phyloP scores from a whole-genome alignment of 345 rosid genomes.

The Populus deltoides region DNA sequence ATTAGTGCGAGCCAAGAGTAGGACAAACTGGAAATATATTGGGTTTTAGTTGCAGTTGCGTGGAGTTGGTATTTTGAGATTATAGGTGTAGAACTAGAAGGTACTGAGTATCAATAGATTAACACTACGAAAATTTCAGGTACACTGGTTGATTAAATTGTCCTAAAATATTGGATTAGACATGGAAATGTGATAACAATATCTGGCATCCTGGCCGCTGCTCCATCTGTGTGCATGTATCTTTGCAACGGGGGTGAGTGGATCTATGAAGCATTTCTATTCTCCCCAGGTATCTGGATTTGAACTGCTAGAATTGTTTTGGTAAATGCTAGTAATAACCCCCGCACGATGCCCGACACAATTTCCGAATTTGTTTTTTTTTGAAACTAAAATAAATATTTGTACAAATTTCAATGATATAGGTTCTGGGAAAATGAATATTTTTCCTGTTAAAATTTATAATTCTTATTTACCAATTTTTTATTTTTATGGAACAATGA shows the following conservation, averaged over 20 bases:
- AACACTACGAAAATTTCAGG: neutral
- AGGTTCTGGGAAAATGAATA: too few species aligned
- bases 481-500: too few species aligned
- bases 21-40: conserved; percentile 9
- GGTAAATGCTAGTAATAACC: too few species aligned
- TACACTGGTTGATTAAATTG: neutral
- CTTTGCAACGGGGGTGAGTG: neutral
- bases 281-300: neutral
- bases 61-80: conserved; percentile 16
- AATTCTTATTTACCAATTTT: too few species aligned
- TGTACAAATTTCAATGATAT: too few species aligned
- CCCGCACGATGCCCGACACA: too few species aligned
- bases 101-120: neutral
- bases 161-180: neutral
- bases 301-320: neutral
- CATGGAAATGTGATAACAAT: neutral
- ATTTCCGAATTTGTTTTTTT: too few species aligned
- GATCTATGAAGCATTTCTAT: too few species aligned
- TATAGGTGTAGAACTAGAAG: too few species aligned
- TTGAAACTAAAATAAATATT: too few species aligned
- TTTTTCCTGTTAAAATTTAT: too few species aligned
- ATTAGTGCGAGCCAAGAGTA: conserved; percentile 33
- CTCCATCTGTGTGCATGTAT: neutral
- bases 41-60: neutral
- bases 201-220: too few species aligned